A percentile compares a stretch with the other conserved stretches of the same genome.
phyloP scores from a whole-genome alignment of 208 protist genomes.

The Wallacemonas rigidus region DNA sequence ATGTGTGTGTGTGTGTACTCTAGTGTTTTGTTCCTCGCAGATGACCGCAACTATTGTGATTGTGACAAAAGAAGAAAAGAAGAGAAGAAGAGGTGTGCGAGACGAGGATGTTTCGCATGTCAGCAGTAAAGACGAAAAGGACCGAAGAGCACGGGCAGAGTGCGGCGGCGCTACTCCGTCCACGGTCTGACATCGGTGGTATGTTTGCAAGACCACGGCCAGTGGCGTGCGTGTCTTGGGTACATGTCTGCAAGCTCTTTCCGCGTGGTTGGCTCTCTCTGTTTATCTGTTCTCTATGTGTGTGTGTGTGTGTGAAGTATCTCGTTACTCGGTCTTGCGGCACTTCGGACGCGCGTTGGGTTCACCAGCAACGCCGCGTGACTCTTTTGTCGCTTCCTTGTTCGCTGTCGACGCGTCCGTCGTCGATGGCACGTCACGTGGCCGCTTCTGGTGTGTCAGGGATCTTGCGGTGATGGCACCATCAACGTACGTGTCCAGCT shows the following conservation, averaged over 20 bases:
- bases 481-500: conserved; percentile 23
- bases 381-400: too few relatives aligned
- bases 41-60: not conserved
- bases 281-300: conserved; percentile 13
- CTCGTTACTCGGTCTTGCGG: not conserved
- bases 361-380: not conserved
- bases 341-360: not conserved
- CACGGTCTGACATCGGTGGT: too few relatives aligned
- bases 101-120: too few relatives aligned
- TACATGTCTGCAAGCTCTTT: too few relatives aligned
- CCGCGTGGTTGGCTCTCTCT: not conserved
- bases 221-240: too few relatives aligned
- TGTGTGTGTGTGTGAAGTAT: conserved; percentile 14
- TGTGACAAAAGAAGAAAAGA: not conserved
- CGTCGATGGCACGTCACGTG: not conserved
- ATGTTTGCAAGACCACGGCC: too few relatives aligned
- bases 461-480: too few relatives aligned
- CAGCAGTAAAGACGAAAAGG: too few relatives aligned
- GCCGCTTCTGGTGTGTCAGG: not conserved
- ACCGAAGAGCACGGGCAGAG: too few relatives aligned
- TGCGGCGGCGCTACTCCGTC: too few relatives aligned
- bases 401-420: too few relatives aligned
- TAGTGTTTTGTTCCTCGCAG: not conserved
- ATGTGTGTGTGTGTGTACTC: conserved; percentile 11
- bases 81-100: not conserved